Evolutionary conservation across 495 filamentous ascomycete genomes (phyloP).

Genomic region (Staphylotrichum longicolle): DNA sequence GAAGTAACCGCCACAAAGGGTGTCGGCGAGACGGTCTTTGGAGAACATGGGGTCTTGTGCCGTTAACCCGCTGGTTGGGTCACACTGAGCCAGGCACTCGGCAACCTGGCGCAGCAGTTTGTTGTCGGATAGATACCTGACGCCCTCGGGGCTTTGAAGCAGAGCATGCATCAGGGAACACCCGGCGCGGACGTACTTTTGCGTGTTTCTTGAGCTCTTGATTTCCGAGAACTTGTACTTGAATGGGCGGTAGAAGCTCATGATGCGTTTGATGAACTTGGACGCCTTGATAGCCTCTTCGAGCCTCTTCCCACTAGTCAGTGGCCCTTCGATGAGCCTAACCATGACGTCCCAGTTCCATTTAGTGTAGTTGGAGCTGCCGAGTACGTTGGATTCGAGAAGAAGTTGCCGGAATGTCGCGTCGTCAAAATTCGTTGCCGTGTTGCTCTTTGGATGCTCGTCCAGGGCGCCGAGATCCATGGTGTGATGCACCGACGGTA

Average conservation of each 20-base stretch:
- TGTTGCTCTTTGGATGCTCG: constrained; percentile 70
- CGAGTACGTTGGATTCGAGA: constrained; percentile 82
- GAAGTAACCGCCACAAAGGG: constrained; percentile 88
- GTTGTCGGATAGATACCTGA: constrained; percentile 80
- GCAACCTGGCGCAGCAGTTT: constrained; percentile 91
- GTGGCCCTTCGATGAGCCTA: constrained; percentile 85
- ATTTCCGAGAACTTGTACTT: constrained; percentile 90
- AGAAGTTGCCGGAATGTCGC: constrained; percentile 79
- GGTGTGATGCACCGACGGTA: constrained; percentile 38
- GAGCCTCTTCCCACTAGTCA: constrained; percentile 86
- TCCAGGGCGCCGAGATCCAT: constrained; percentile 45
- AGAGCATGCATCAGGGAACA: constrained; percentile 84
- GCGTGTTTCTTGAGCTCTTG: constrained; percentile 83
- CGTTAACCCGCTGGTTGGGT: constrained; percentile 84
- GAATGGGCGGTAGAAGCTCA: constrained; percentile 94
- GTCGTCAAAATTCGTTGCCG: constrained; percentile 78
- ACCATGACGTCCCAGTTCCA: constrained; percentile 96
- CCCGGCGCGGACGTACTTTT: constrained; percentile 87
- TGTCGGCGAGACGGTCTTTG: constrained; percentile 73
- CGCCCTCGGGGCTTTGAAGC: constrained; percentile 78
- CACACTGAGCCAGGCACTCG: constrained; percentile 91
- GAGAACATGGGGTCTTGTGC: constrained; percentile 87
- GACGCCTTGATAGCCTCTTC: constrained; percentile 93
- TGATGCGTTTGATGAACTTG: constrained; percentile 90
- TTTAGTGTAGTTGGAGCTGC: constrained; percentile 80